These are phyloP conservation scores for Cladosporium austrohemisphaericum DNA, from an alignment of 2,329 filamentous ascomycete species.

Conservation along the genomic window DNA sequence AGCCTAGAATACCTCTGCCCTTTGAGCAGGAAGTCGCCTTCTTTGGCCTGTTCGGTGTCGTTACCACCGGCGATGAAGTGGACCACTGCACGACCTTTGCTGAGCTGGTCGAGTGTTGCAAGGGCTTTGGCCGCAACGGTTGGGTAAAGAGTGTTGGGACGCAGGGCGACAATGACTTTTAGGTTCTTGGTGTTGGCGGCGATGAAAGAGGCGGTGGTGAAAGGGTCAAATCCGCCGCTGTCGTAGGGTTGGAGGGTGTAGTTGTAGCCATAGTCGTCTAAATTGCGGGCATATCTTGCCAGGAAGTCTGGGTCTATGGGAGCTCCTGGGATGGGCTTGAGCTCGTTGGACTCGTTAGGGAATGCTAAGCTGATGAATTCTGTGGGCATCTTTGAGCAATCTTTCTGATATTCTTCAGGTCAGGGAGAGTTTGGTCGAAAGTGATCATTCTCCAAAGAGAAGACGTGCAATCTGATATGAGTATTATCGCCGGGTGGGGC, in stretches of 20 bases:
- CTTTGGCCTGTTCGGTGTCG: conserved; percentile 57
- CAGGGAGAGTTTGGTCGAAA: no score
- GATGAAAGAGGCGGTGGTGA: conserved; percentile 58
- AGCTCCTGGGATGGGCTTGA: conserved; percentile 52
- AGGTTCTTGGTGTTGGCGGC: conserved; percentile 55
- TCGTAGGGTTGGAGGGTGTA: conserved; percentile 60
- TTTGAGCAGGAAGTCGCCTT: conserved; percentile 59
- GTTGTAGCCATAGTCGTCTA: conserved; percentile 60
- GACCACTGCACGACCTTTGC: conserved; percentile 55
- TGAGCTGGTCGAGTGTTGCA: conserved; percentile 59
- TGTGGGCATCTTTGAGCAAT: conserved; percentile 22
- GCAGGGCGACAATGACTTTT: conserved; percentile 59
- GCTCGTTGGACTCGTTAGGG: conserved; percentile 55
- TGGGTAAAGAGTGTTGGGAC: conserved; percentile 60
- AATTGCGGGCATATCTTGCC: conserved; percentile 52
- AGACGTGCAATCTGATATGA: neutral
- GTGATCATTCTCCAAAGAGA: no score
- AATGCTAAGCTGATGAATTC: conserved; percentile 60
- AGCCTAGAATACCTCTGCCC: conserved; percentile 55
- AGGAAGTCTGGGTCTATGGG: conserved; percentile 54
- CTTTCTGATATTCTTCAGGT: no score
- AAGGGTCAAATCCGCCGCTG: conserved; percentile 54
- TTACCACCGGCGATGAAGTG: conserved; percentile 62
- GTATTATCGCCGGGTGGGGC: conserved; percentile 4
- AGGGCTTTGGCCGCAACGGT: conserved; percentile 61